phyloP scores from a whole-genome alignment of 306 rosid genomes.

The Malus fusca region DNA sequence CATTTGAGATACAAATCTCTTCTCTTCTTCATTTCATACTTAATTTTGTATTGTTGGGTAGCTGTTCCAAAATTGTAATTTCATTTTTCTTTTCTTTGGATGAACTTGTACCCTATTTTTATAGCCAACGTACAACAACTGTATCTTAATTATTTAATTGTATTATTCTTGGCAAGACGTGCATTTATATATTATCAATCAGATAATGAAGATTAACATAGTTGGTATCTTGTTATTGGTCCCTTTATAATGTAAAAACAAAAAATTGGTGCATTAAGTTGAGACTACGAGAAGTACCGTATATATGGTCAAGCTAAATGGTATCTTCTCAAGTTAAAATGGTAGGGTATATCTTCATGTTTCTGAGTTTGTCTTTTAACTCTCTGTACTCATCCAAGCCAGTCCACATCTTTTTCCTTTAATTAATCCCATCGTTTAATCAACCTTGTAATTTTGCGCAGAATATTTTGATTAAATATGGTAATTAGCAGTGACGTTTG shows the following conservation, averaged over 20 bases:
- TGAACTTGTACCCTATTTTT: neutral
- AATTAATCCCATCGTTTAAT: neutral
- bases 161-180: neutral
- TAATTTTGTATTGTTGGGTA: neutral
- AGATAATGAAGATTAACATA: neutral
- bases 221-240: neutral
- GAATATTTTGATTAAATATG: slow-evolving; percentile 1
- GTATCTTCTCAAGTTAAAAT: neutral
- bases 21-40: neutral
- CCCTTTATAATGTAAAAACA: neutral
- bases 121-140: neutral
- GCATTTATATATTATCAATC: neutral
- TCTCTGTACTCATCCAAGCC: neutral
- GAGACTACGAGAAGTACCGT: neutral
- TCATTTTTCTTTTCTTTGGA: neutral
- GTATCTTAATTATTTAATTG: neutral
- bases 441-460: neutral
- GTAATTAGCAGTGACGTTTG: neutral
- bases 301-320: neutral
- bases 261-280: neutral
- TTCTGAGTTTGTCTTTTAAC: neutral
- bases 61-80: neutral
- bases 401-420: neutral
- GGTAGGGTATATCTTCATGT: neutral
- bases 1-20: neutral